Conservation (phyloP, 805 yeast genomes). For the Yarrowia sp. region DNA sequence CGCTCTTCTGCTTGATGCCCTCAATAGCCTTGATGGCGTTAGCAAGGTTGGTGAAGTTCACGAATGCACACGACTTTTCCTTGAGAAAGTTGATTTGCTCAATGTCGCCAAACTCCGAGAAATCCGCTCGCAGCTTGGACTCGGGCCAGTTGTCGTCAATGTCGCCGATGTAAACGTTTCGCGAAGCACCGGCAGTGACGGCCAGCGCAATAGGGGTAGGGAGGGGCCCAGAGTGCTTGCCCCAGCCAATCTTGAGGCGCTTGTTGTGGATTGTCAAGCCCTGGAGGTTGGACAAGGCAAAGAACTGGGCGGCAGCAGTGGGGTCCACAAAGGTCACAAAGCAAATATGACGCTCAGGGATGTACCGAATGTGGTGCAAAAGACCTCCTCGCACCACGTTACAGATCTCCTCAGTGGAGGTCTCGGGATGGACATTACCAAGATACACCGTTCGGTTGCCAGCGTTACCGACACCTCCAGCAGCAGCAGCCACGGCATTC, state of each 20-base stretch:
- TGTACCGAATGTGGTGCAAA: slow-evolving; percentile 74
- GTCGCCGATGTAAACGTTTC: slow-evolving; percentile 87
- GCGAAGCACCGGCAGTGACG: slow-evolving; percentile 88
- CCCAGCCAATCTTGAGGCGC: slow-evolving; percentile 94
- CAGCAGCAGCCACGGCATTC: slow-evolving; percentile 92
- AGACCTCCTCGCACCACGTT: slow-evolving; percentile 95
- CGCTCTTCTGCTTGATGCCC: slow-evolving; percentile 74
- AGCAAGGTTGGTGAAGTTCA: slow-evolving; percentile 86
- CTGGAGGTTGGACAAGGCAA: slow-evolving; percentile 87
- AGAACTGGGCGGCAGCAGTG: slow-evolving; percentile 95
- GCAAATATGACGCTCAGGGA: slow-evolving; percentile 85
- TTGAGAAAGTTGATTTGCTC: slow-evolving; percentile 89
- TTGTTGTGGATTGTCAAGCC: slow-evolving; percentile 84
- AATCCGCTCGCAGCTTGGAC: slow-evolving; percentile 64
- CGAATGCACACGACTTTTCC: slow-evolving; percentile 85
- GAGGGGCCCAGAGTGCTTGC: slow-evolving; percentile 91
- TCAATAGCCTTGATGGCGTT: slow-evolving; percentile 91
- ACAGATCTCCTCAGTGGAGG: slow-evolving; percentile 89
- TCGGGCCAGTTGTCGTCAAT: slow-evolving; percentile 50
- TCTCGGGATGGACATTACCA: slow-evolving; percentile 85
- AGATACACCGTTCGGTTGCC: slow-evolving; percentile 93
- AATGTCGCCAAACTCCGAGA: slow-evolving; percentile 83
- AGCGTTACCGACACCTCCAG: slow-evolving; percentile 87
- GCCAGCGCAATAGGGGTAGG: slow-evolving; percentile 84
- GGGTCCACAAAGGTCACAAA: slow-evolving; percentile 96